Conservation (phyloP, 163 green algal species). For the Scenedesmus sp. region DNA sequence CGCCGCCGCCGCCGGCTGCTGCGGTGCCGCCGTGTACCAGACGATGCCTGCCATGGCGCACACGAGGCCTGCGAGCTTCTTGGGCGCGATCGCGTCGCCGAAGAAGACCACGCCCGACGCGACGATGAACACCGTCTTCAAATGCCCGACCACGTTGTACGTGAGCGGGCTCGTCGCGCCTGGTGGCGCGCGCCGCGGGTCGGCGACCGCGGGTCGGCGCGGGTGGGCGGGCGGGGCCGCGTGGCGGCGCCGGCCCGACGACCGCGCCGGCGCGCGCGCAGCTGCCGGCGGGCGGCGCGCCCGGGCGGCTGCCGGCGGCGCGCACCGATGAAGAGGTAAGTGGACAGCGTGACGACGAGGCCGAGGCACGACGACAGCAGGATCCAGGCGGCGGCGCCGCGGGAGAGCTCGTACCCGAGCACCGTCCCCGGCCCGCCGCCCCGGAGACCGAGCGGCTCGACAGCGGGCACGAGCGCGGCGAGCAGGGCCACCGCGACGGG, state of each 20-base stretch:
- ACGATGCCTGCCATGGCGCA: conserved; percentile 45
- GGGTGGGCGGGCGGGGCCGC: too few species aligned
- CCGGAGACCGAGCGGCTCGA: conserved; percentile 26
- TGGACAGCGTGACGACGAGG: conserved; percentile 82
- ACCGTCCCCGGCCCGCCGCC: background rate
- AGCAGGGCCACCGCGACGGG: conserved; percentile 36
- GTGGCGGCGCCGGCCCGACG: too few species aligned
- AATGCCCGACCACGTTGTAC: conserved; percentile 83
- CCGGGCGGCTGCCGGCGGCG: too few species aligned
- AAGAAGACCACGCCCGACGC: conserved; percentile 40
- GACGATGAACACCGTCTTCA: conserved; percentile 50
- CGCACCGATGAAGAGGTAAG: conserved; percentile 89
- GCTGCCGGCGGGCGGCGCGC: conserved; percentile 53
- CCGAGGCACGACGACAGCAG: conserved; percentile 69
- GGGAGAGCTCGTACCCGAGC: conserved; percentile 11
- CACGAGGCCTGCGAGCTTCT: conserved; percentile 28
- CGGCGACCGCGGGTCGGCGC: too few species aligned
- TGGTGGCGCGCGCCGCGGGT: too few species aligned
- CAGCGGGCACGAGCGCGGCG: conserved; percentile 13
- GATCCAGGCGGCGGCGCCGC: conserved; percentile 51
- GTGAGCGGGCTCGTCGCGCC: conserved; percentile 77
- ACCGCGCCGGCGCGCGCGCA: too few species aligned
- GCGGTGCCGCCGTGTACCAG: conserved; percentile 14
- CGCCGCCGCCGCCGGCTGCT: background rate
- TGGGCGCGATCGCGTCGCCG: conserved; percentile 21